Conservation (phyloP, 2,329 filamentous ascomycete genomes). For the Tolypocladium pustulatum region DNA sequence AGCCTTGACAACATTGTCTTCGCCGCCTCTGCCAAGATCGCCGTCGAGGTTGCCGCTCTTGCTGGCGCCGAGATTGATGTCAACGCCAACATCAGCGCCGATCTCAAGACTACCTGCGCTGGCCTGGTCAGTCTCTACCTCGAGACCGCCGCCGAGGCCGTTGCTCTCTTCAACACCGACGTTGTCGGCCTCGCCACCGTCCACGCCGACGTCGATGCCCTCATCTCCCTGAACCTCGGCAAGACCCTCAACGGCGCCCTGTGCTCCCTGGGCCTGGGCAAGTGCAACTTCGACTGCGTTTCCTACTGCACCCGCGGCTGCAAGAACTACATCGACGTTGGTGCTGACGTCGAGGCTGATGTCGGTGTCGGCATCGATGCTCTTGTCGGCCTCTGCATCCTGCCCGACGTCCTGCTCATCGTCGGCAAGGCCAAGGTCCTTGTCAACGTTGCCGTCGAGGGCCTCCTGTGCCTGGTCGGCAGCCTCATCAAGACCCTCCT, state of each 20-base stretch:
- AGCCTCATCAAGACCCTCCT: slow-evolving; percentile 18
- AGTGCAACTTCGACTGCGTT: slow-evolving; percentile 26
- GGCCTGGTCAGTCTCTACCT: slow-evolving; percentile 23
- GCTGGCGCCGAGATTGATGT: slow-evolving; percentile 12
- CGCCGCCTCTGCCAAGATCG: slow-evolving; percentile 18
- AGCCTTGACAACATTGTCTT: slow-evolving; percentile 21
- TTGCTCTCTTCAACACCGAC: slow-evolving; percentile 26
- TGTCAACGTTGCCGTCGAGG: slow-evolving; percentile 15
- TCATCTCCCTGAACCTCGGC: slow-evolving; percentile 14
- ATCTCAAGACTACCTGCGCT: slow-evolving; percentile 20
- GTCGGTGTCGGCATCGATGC: slow-evolving; percentile 15
- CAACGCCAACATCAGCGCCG: slow-evolving; percentile 13
- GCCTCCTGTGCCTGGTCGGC: slow-evolving; percentile 22
- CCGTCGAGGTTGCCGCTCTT: slow-evolving; percentile 11
- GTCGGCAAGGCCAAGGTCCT: slow-evolving; percentile 14
- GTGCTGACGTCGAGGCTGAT: slow-evolving; percentile 5
- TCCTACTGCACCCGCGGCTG: slow-evolving; percentile 26
- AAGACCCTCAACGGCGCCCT: slow-evolving; percentile 11
- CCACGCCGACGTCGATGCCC: slow-evolving; percentile 14
- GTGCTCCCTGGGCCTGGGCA: slow-evolving; percentile 20
- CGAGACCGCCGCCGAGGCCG: slow-evolving; percentile 17
- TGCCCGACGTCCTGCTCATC: slow-evolving; percentile 18
- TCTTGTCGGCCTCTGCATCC: slow-evolving; percentile 20
- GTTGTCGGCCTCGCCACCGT: slow-evolving; percentile 18
- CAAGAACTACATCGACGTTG: slow-evolving; percentile 25